Evolutionary conservation across 2,329 filamentous ascomycete genomes (phyloP).

Genomic region (Macroventuria anomochaeta): DNA sequence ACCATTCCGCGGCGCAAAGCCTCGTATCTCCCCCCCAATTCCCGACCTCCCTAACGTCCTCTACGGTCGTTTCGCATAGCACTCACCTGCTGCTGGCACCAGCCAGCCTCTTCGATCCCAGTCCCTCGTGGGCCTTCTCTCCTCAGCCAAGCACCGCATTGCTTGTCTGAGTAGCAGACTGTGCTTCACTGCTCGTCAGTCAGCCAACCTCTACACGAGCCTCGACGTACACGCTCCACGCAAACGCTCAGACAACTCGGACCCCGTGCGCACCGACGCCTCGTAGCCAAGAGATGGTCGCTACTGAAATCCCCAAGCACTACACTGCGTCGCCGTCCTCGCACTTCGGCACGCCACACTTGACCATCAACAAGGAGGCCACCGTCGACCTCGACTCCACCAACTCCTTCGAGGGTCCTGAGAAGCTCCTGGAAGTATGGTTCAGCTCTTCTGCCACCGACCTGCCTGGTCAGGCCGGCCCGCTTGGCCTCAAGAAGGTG

Average conservation of each 20-base stretch:
- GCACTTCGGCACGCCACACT: conserved; percentile 78
- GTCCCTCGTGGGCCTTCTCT: conserved; percentile 88
- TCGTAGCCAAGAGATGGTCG: conserved; percentile 74
- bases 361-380: conserved; percentile 97
- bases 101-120: conserved; percentile 74
- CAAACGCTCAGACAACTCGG: conserved; percentile 19
- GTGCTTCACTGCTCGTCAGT: conserved; percentile 73
- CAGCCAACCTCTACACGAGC: conserved; percentile 26
- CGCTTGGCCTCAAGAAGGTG: conserved; percentile 85
- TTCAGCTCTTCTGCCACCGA: conserved; percentile 81
- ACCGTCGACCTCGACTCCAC: conserved; percentile 90
- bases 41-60: conserved; percentile 89
- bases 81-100: conserved; percentile 76
- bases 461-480: conserved; percentile 72
- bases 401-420: conserved; percentile 97
- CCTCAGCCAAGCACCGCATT: conserved; percentile 90
- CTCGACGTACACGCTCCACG: conserved; percentile 7
- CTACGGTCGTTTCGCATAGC: conserved; percentile 64
- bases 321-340: conserved; percentile 83
- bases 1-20: conserved; percentile 87
- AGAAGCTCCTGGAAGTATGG: conserved; percentile 99
- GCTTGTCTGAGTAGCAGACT: conserved; percentile 98
- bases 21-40: conserved; percentile 81
- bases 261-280: conserved; percentile 31
- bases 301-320: conserved; percentile 76